Evolutionary conservation across 192 early-diverging fungal genomes (phyloP).

Genomic region (Coemansia sp.): DNA sequence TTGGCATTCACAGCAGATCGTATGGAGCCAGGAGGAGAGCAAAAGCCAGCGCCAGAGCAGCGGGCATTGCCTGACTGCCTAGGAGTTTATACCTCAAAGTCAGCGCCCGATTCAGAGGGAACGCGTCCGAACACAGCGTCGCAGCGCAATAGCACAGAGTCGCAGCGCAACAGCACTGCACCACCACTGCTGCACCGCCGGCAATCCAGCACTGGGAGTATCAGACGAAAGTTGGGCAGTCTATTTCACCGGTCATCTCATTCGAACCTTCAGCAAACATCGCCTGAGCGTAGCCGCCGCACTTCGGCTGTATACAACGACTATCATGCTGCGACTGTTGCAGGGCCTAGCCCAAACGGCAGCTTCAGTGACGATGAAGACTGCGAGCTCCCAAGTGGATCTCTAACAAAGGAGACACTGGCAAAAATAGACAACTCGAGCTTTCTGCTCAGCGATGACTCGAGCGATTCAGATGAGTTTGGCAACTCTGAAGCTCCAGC

Average conservation of each 20-base stretch:
- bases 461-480: not conserved
- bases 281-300: not conserved
- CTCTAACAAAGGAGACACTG: not conserved
- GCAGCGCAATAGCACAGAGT: not conserved
- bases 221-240: slow-evolving; percentile 12
- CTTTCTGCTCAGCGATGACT: slow-evolving; percentile 19
- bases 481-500: not conserved
- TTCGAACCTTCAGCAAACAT: not conserved
- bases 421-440: slow-evolving; percentile 3
- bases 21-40: slow-evolving; percentile 1
- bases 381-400: not conserved
- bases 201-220: slow-evolving; percentile 14
- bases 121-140: not conserved
- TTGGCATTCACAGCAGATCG: not conserved
- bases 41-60: not conserved
- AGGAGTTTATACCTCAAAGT: not conserved
- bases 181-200: not conserved
- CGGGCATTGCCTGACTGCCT: not conserved
- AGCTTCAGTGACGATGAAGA: not conserved
- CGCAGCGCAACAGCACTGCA: not conserved
- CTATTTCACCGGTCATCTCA: slow-evolving; percentile 19
- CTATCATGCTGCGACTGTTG: not conserved
- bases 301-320: not conserved
- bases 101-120: slow-evolving; percentile 1
- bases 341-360: not conserved